A percentile compares a stretch with the other conserved stretches of the same genome.
Conservation (phyloP, 495 filamentous ascomycete genomes). For the Rhizodiscina lignyota region DNA sequence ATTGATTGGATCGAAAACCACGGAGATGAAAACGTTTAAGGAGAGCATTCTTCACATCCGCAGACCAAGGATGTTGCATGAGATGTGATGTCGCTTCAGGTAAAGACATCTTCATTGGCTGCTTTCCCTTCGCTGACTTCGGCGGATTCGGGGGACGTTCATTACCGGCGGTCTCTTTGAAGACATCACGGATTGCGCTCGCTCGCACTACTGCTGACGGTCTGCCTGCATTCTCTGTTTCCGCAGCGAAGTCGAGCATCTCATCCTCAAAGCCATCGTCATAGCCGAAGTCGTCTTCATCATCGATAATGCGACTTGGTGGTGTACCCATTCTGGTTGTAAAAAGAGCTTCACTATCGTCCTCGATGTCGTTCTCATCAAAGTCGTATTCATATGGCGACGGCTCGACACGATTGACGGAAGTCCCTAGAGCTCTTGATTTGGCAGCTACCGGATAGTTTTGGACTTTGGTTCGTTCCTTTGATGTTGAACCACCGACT, state of each 20-base stretch:
- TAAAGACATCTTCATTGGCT: neutral
- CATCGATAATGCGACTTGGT: neutral
- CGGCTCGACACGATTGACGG: neutral
- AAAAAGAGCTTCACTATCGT: neutral
- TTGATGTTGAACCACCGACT: neutral
- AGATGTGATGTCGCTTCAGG: too few relatives aligned
- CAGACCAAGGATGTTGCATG: slow-evolving; percentile 60
- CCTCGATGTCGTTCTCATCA: neutral
- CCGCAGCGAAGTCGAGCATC: slow-evolving; percentile 32
- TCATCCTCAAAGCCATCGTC: slow-evolving; percentile 53
- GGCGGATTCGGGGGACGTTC: neutral
- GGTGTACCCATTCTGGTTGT: neutral
- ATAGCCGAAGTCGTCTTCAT: slow-evolving; percentile 38
- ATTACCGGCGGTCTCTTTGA: neutral
- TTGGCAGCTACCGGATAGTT: neutral
- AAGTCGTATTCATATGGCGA: neutral
- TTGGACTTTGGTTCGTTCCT: neutral
- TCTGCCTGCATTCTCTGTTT: slow-evolving; percentile 6
- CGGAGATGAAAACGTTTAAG: slow-evolving; percentile 66
- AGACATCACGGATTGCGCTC: neutral
- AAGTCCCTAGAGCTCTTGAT: neutral
- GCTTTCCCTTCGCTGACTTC: neutral
- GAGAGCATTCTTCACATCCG: slow-evolving; percentile 61
- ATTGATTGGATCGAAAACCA: slow-evolving; percentile 79
- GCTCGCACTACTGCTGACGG: slow-evolving; percentile 2